A percentile compares a stretch with the other conserved stretches of the same genome.
Conservation (phyloP, 75 land plant genomes). For the Azolla pinnata region DNA sequence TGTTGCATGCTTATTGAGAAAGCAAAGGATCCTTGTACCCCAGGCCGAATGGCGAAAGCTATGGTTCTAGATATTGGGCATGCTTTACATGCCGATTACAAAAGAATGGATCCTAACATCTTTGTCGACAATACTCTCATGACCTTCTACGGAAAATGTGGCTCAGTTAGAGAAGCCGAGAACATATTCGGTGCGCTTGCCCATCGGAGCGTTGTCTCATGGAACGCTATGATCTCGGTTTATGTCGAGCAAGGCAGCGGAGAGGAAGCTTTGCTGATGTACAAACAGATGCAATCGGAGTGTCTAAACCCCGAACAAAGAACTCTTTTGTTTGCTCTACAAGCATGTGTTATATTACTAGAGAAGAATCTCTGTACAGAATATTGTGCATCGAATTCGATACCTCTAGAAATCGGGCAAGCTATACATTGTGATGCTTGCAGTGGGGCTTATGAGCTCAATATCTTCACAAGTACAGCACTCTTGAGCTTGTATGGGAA, state of each 20-base stretch:
- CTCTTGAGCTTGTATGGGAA: constrained; percentile 27
- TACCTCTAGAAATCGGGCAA: constrained; percentile 16
- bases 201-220: constrained; percentile 4
- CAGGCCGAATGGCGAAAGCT: neutral
- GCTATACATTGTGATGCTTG: constrained; percentile 14
- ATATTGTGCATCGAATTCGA: too few relatives aligned
- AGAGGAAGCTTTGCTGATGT: constrained; percentile 5
- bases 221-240: constrained; percentile 8
- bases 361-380: too few relatives aligned
- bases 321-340: constrained; percentile 38
- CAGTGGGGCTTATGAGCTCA: constrained; percentile 21
- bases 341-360: too few relatives aligned
- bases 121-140: constrained; percentile 7
- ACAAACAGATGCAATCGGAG: neutral
- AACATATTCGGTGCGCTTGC: constrained; percentile 3
- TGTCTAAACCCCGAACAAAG: constrained; percentile 25
- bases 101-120: neutral
- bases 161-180: constrained; percentile 6
- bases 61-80: constrained; percentile 3
- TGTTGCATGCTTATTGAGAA: constrained; percentile 3
- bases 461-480: constrained; percentile 17
- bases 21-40: constrained; percentile 1
- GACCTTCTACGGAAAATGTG: constrained; percentile 10
- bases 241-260: constrained; percentile 8
- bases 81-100: constrained; percentile 2